Base-by-base conservation (phyloP, 2,329 filamentous ascomycete species). In the Aspergillus pseudoglaucus region DNA sequence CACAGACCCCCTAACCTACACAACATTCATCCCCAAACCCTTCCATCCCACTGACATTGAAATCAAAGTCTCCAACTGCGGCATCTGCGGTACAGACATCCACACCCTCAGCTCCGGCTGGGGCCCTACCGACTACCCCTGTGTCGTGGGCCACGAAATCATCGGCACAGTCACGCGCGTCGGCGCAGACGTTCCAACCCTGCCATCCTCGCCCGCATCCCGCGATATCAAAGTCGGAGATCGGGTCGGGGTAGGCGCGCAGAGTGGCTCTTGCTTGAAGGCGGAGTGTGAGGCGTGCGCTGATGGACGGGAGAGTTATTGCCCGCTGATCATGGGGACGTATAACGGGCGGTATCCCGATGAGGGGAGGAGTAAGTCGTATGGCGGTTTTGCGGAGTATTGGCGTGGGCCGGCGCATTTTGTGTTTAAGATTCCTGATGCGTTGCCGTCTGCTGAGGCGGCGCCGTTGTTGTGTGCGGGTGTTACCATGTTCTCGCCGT, bases 401-500 rank as follows among this genome's bases (percentile, higher is more conserved):
- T 75, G 76, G 60, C 74, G 82, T 14, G 75, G 74, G 0, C 75
- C 76, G 1, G 72, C 68, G 14, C 77, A 80, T 55, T 90, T 88
- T 54, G 76, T 75, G 0, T 69, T 82, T 58, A 75, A 70, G 59
- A 81, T 83, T 49, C 80, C 80, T 0, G 72, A 76, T 12, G 61
- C 51, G 0, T 52, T 83, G 23, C 58, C 66, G 1, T 74, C 69
- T 25, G 74, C 72, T 8, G 71, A 76, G 48, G 80, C 78, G 1
- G 79, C 86, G 1, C 87, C 87, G 1, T 82, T 93, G 73, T 75
- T 91, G 23, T 91, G 88, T 61, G 88, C 82, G 1, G 88, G 88
- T 1, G 76, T 91, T 45, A 93, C 88, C 0, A 78, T 84, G 0
- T 93, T 80, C 62, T 78, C 79, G 4, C 87, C 88, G 0, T 68